Evolutionary conservation across 306 rosid species (phyloP), one percentile per base, ranked within the genome.

Genomic region (Rosa persica): DNA sequence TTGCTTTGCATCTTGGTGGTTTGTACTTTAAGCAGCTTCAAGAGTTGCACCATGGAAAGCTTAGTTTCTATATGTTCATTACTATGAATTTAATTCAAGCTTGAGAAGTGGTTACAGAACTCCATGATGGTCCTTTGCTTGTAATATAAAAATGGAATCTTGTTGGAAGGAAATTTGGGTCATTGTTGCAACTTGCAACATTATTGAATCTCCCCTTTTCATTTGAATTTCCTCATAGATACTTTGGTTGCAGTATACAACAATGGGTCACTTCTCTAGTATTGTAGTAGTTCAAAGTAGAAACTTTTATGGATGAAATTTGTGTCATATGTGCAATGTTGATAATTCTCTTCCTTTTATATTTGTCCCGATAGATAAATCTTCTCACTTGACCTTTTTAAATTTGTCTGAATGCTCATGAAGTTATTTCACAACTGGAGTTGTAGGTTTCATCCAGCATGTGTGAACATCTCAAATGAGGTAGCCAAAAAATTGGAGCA

Each of bases 381-480:
- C 70, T 66, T 5, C 20, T 30, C 46, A 7, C 1, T 17, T 19
- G 23, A 66, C 11, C 13, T 66, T 19, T 67, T 42, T 20, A 19
- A 34, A 47, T 55, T 6, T 16, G 19, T 12, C 9, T 46, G 51
- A 13, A 67, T 22, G 12, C 20, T 43, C 20, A 25, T 5, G 46
- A 47, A 58, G 25, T 38, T 66, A 39, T 27, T 16, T 79, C 70
- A 54, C 83, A 38, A 67, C 76, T 69, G 79, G 76, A 76, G 62
- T 78, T 84, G 67, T 76, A 94, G 98, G 98, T 94, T 90, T 77
- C 98, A 94, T 89, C 98, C 97, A 66, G 97, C 97, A 62, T 94
- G 98, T 34, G 95, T 94, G 84, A 92, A 86, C 79, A 92, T 92
- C 92, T 92, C 97, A 40, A 89, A 84, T 19, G 93, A 92, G 70